A percentile compares a stretch with the other conserved stretches of the same genome.
Conservation (phyloP, 129 eudicot species). For the Artemisia argyi region DNA sequence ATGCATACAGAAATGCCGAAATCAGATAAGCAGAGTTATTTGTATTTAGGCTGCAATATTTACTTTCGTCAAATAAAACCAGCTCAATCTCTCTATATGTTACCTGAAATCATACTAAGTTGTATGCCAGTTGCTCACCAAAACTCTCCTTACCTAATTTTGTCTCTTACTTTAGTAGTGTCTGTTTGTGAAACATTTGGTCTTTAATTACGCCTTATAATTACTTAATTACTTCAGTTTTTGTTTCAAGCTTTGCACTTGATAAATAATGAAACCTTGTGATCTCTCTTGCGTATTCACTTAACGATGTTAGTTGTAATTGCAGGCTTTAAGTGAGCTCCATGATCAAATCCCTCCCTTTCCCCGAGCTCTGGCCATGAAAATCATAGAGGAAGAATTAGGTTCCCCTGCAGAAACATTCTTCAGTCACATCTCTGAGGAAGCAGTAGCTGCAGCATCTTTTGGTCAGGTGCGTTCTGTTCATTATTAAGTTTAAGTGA, state of each 20-base stretch:
- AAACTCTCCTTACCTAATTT: conserved; percentile 7
- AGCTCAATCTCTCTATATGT: neutral
- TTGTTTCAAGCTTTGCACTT: conserved; percentile 7
- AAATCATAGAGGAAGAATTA: conserved; percentile 89
- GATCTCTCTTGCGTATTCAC: conserved; percentile 17
- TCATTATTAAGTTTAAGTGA: conserved; percentile 6
- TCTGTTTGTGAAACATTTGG: neutral
- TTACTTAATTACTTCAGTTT: neutral
- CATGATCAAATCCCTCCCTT: conserved; percentile 98
- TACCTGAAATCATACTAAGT: neutral
- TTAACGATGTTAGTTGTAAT: conserved; percentile 38
- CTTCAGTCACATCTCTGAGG: conserved; percentile 83
- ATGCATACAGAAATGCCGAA: neutral
- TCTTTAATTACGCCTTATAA: too few relatives aligned
- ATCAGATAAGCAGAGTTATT: neutral
- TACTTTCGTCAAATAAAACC: too few relatives aligned
- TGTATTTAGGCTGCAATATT: neutral
- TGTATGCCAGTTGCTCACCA: neutral
- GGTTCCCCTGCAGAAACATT: conserved; percentile 67
- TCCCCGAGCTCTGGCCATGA: conserved; percentile 73
- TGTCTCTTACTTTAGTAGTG: conserved; percentile 15
- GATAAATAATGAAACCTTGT: conserved; percentile 6
- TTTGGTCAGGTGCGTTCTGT: conserved; percentile 82
- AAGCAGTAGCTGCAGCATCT: conserved; percentile 98
- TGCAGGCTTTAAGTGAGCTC: conserved; percentile 92